Conservation (phyloP, 108 stramenopile species). For the Skeletonema potamos region DNA sequence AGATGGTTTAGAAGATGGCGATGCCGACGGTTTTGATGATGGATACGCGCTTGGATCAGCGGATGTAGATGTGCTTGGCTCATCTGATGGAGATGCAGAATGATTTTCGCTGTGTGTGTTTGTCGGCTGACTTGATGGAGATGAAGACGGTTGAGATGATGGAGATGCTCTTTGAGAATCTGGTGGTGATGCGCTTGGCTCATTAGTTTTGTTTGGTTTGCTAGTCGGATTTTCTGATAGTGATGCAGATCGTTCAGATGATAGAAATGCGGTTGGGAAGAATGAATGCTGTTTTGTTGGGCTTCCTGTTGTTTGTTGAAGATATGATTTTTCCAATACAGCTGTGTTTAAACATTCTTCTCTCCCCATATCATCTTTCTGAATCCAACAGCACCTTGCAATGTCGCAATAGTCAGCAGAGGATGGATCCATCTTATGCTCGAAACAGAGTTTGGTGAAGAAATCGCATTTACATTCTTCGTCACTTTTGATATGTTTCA, state of each 20-base stretch:
- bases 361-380: background rate
- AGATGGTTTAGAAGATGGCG: background rate
- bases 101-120: background rate
- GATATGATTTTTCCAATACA: no score
- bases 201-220: no score
- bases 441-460: background rate
- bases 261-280: background rate
- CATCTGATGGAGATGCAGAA: background rate
- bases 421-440: background rate
- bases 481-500: background rate
- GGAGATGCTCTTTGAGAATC: background rate
- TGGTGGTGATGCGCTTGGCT: background rate
- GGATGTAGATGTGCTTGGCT: background rate
- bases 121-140: background rate
- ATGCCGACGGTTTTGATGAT: background rate
- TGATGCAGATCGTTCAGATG: background rate
- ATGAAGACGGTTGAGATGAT: background rate
- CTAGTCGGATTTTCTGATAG: background rate
- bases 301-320: no score
- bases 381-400: constrained; percentile 1
- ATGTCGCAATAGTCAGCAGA: background rate
- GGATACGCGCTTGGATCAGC: background rate
- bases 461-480: constrained; percentile 1
- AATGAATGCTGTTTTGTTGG: no score
- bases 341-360: background rate